These are phyloP conservation scores for Diaporthe sp. DNA, from an alignment of 2,329 filamentous ascomycete genomes.

Conservation along the genomic window DNA sequence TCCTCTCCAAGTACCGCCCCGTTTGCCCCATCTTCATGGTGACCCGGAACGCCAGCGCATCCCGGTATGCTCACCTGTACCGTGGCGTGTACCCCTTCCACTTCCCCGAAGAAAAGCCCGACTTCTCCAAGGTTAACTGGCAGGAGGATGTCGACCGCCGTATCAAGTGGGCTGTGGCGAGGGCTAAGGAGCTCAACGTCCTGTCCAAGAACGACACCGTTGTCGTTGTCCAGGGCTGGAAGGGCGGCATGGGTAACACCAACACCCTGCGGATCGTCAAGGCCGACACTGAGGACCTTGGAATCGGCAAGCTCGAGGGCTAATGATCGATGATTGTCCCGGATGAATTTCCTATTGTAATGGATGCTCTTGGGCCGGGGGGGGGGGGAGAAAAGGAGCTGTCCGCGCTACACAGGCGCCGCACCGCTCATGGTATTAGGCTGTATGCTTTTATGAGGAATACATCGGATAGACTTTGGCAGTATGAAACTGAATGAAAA, in stretches of 20 bases:
- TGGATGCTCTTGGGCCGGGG: background rate
- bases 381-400: background rate
- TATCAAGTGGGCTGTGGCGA: constrained; percentile 94
- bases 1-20: constrained; percentile 97
- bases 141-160: constrained; percentile 98
- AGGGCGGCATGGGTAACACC: constrained; percentile 91
- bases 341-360: background rate
- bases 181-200: constrained; percentile 85
- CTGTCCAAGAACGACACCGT: constrained; percentile 79
- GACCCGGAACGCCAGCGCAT: constrained; percentile 84
- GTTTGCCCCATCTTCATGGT: constrained; percentile 99
- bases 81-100: constrained; percentile 98
- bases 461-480: constrained; percentile 29
- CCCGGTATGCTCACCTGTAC: constrained; percentile 93
- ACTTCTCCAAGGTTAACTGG: constrained; percentile 94
- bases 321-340: constrained; percentile 7
- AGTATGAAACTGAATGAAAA: constrained; percentile 23
- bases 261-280: constrained; percentile 79
- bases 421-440: constrained; percentile 5
- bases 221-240: constrained; percentile 90
- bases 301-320: constrained; percentile 56
- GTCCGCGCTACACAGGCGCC: background rate
- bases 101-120: constrained; percentile 92
- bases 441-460: background rate
- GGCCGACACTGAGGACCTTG: constrained; percentile 68